Percentiles rank a stretch among this genome's conserved stretches.
Conservation (phyloP, 116 monocot genomes). For the Phalaenopsis hybrid region DNA sequence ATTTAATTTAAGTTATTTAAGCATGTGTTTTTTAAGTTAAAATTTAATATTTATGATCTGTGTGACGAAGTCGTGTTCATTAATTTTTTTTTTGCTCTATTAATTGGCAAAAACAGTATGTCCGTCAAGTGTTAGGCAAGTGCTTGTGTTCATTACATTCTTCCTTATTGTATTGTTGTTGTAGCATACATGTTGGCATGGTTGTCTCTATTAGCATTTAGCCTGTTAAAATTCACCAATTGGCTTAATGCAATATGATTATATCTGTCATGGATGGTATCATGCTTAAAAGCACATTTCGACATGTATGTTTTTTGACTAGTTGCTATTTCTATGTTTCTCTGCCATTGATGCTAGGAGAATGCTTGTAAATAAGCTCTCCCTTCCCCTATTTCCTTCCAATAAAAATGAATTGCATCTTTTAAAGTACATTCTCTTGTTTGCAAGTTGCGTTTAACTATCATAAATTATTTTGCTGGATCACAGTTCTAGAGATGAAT, state of each 20-base stretch:
- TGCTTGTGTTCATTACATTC: neutral
- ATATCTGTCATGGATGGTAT: neutral
- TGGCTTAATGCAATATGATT: neutral
- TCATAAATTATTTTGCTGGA: slow-evolving; percentile 5
- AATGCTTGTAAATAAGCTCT: neutral
- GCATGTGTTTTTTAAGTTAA: too few species aligned
- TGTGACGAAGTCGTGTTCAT: too few species aligned
- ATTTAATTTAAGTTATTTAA: too few species aligned
- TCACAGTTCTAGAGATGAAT: slow-evolving; percentile 32
- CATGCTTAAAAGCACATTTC: neutral
- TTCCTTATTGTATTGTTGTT: neutral
- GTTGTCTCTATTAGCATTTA: neutral
- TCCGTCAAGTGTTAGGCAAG: too few species aligned
- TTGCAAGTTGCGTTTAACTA: neutral
- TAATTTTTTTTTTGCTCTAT: too few species aligned
- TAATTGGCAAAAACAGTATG: too few species aligned
- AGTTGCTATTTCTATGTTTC: neutral
- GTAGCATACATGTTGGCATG: neutral
- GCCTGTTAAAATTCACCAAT: neutral
- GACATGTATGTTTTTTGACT: neutral
- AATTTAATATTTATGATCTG: too few species aligned
- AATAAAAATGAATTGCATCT: neutral
- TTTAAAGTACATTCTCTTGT: neutral
- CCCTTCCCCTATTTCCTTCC: neutral
- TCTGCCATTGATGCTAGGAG: neutral